Evolutionary conservation across 2,329 filamentous ascomycete genomes (phyloP), one percentile per base, ranked within the genome.

Genomic region (Beauveria varroae): DNA sequence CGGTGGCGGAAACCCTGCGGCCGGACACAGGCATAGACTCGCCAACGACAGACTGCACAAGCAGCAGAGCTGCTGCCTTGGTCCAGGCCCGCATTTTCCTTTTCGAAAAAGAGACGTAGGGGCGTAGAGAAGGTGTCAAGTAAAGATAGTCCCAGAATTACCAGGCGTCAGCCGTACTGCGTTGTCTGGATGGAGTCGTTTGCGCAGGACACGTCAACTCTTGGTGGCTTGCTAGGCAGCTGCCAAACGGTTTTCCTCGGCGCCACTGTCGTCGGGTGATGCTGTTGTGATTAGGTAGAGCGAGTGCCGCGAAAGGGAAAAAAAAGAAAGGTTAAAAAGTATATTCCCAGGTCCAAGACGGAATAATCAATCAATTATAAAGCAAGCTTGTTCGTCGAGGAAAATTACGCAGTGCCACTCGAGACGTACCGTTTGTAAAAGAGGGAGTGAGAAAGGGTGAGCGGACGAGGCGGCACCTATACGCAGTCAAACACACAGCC

Each of bases 51-150:
- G 62, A 46, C 10, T 47, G 50, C 59, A 64, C 65, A 61, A 71
- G 65, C 66, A 70, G 47, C 28, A 67, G 59, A 49, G 64, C 68
- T 28, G 68, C 68, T 67, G 69, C 68, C 68, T 69, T 64, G 60
- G 61, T 59, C 50, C 71, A 64, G 67, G 69, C 66, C 63, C 68
- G 68, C 69, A 71, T 71, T 57, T 46, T 62, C 14, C 14, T 7
- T 20, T 40, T 54, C 2, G n/a, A 12, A 40, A 12, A 24, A 14
- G 3, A 44, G 37, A 12, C 12, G 40, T 5, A 40, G 16, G n/a
- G n/a, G n/a, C n/a, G n/a, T n/a, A n/a, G 5, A 22, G 22, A 47
- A 24, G 16, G 5, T 26, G 24, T 22, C 9, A 60, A 26, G 46
- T 14, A 14, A 37, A 28, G 26, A 50, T 10, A 9, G 18, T 10